Evolutionary conservation across 441 rosid genomes (phyloP).

Genomic region (Kokia cookei): DNA sequence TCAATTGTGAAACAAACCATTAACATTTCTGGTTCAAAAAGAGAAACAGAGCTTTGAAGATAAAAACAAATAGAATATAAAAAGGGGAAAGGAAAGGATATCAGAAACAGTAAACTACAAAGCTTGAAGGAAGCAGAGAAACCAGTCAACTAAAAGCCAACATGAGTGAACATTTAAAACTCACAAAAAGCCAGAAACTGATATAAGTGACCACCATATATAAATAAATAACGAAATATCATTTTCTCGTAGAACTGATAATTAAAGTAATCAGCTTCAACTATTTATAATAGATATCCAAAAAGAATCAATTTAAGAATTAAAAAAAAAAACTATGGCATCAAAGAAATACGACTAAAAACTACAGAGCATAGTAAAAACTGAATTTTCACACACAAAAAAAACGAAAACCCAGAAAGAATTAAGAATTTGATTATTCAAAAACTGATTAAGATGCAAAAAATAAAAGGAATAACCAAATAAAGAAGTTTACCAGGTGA

Average conservation of each 20-base stretch:
- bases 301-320: not conserved
- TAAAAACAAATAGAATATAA: not conserved
- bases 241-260: not conserved
- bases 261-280: not conserved
- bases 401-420: not conserved
- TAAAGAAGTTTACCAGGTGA: constrained; percentile 51
- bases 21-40: not conserved
- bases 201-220: not conserved
- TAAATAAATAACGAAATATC: not conserved
- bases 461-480: not conserved
- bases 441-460: not conserved
- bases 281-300: not conserved
- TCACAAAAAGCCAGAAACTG: not conserved
- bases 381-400: not conserved
- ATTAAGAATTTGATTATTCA: not conserved
- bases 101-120: not conserved
- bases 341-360: not conserved
- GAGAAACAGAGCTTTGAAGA: not conserved
- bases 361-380: not conserved
- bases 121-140: not conserved
- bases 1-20: not conserved
- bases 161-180: not conserved
- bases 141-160: not conserved
- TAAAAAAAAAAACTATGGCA: not conserved
- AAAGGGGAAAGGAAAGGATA: not conserved